phyloP scores from a whole-genome alignment of 768 basidiomycete species.

The Lactarius evosmus region DNA sequence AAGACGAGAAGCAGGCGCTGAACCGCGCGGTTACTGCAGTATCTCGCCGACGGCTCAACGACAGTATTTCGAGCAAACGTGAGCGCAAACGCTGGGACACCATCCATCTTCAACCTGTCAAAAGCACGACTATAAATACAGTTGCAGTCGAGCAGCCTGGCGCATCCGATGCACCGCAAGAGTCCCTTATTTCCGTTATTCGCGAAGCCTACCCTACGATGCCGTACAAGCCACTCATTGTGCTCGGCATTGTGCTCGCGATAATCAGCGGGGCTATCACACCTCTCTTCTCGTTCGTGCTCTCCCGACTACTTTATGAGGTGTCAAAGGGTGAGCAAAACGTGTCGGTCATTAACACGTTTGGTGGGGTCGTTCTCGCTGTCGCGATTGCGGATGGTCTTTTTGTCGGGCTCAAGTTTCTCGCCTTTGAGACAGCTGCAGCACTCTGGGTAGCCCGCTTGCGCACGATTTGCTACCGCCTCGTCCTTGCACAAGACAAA shows the following conservation, averaged over 20 bases:
- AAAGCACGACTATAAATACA: slow-evolving; percentile 30
- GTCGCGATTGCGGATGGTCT: slow-evolving; percentile 76
- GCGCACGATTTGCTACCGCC: slow-evolving; percentile 52
- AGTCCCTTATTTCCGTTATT: slow-evolving; percentile 47
- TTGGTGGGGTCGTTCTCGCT: slow-evolving; percentile 68
- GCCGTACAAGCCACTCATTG: slow-evolving; percentile 67
- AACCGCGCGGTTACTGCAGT: slow-evolving; percentile 27
- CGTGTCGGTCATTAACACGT: slow-evolving; percentile 57
- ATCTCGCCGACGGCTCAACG: slow-evolving; percentile 20
- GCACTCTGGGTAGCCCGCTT: slow-evolving; percentile 72
- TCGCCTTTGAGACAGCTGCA: slow-evolving; percentile 71
- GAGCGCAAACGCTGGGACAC: slow-evolving; percentile 37
- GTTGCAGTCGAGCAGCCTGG: slow-evolving; percentile 25
- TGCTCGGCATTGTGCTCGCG: slow-evolving; percentile 67
- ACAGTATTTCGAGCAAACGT: slow-evolving; percentile 29
- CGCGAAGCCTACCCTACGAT: slow-evolving; percentile 63
- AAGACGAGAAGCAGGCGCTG: slow-evolving; percentile 42
- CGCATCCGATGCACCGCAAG: slow-evolving; percentile 27
- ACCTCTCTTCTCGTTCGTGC: slow-evolving; percentile 87
- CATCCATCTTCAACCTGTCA: slow-evolving; percentile 27
- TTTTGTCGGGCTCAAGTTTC: slow-evolving; percentile 71
- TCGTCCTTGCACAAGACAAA: slow-evolving; percentile 77
- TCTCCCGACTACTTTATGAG: slow-evolving; percentile 75
- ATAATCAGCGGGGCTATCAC: slow-evolving; percentile 79
- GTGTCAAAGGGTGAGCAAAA: slow-evolving; percentile 71